A percentile compares a stretch with the other conserved stretches of the same genome.
phyloP scores from a whole-genome alignment of 805 yeast species.

The Metschnikowia sp. region DNA sequence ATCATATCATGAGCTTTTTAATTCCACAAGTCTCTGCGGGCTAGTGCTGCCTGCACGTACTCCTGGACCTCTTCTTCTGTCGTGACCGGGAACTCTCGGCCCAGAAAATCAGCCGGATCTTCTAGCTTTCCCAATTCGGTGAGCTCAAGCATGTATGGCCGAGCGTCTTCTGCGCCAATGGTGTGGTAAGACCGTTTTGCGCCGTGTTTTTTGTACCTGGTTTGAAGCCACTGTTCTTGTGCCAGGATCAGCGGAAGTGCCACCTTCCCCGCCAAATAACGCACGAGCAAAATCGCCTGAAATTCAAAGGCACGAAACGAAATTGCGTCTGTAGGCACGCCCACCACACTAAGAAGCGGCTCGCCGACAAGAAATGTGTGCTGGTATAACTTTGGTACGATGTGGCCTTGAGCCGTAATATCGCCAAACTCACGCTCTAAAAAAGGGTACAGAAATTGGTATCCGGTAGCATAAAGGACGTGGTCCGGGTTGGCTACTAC shows the following conservation, averaged over 20 bases:
- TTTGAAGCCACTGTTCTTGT: slow-evolving; percentile 44
- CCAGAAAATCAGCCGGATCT: neutral
- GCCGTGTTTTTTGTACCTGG: slow-evolving; percentile 43
- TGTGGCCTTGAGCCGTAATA: slow-evolving; percentile 31
- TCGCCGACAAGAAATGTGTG: slow-evolving; percentile 57
- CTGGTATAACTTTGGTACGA: slow-evolving; percentile 49
- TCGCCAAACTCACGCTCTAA: slow-evolving; percentile 45
- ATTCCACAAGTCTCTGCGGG: slow-evolving; percentile 9
- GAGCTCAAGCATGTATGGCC: slow-evolving; percentile 23
- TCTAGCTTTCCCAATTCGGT: slow-evolving; percentile 18
- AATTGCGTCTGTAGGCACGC: slow-evolving; percentile 57
- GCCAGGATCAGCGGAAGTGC: slow-evolving; percentile 44
- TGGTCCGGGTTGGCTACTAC: slow-evolving; percentile 47
- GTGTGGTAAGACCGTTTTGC: slow-evolving; percentile 41
- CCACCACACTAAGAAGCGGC: slow-evolving; percentile 63
- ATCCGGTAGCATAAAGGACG: slow-evolving; percentile 74
- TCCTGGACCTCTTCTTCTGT: slow-evolving; percentile 11
- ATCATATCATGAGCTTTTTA: neutral
- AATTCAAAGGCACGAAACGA: slow-evolving; percentile 60
- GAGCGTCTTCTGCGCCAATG: slow-evolving; percentile 31
- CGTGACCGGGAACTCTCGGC: slow-evolving; percentile 14
- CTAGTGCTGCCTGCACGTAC: slow-evolving; percentile 6
- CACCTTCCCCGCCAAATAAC: slow-evolving; percentile 58
- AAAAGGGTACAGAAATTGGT: slow-evolving; percentile 63
- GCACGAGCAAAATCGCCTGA: slow-evolving; percentile 63